Conservation (phyloP, 148 eudicot genomes). For the Rhododendron molle region DNA sequence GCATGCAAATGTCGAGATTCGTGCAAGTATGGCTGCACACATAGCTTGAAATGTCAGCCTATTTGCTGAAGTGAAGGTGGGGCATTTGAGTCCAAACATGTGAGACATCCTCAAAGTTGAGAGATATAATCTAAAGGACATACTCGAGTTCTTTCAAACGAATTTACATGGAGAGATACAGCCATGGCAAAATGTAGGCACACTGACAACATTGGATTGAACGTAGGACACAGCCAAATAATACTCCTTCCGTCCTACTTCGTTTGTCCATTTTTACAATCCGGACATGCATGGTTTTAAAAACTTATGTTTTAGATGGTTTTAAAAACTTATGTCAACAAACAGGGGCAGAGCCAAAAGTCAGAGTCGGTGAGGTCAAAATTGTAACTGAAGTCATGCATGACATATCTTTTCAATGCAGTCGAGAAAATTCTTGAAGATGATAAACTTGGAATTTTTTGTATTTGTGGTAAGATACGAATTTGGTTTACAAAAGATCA, state of each 20-base stretch:
- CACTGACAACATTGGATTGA: neutral
- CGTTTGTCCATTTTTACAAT: neutral
- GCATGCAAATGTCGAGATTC: conserved; percentile 72
- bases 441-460: neutral
- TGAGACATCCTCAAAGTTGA: neutral
- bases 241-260: neutral
- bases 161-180: neutral
- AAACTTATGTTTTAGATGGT: neutral
- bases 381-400: neutral
- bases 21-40: conserved; percentile 60
- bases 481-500: neutral
- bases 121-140: neutral
- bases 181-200: neutral
- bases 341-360: neutral
- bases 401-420: neutral
- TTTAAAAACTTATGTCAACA: neutral
- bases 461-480: neutral
- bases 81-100: neutral
- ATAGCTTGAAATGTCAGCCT: neutral
- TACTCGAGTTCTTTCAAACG: neutral
- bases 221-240: neutral
- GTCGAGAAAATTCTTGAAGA: neutral
- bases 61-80: neutral
- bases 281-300: neutral
- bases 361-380: neutral